Evolutionary conservation across 225 moss, liverwort and hornwort genomes (phyloP).

Genomic region (Sphagnum contortum): DNA sequence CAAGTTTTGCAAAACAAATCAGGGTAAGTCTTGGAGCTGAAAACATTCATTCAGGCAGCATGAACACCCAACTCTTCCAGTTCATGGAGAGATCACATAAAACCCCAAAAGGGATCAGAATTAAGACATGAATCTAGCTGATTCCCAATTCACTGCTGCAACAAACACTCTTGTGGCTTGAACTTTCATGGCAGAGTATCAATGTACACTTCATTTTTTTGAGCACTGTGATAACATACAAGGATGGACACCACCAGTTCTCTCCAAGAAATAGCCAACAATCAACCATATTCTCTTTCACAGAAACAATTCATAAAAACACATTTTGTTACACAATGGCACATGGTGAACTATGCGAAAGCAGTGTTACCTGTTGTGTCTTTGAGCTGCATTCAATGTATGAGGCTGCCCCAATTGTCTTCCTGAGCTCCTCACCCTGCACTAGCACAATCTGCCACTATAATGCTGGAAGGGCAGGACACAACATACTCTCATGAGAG

Average conservation of each 20-base stretch:
- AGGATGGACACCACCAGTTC: background rate
- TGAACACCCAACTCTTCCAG: background rate
- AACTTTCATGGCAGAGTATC: background rate
- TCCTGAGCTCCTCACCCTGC: conserved; percentile 96
- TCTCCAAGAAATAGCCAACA: background rate
- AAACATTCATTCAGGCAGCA: background rate
- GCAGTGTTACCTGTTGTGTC: conserved; percentile 80
- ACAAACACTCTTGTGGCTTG: background rate
- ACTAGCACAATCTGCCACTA: background rate
- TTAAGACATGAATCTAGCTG: no score
- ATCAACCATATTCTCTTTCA: background rate
- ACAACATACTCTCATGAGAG: no score
- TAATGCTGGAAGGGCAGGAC: no score
- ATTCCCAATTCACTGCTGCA: no score
- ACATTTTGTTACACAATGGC: background rate
- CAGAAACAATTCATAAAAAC: background rate
- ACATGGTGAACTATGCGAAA: background rate
- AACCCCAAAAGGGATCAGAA: background rate
- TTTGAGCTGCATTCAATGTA: conserved; percentile 99
- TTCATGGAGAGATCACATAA: background rate
- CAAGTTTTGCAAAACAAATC: background rate
- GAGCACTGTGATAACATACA: background rate
- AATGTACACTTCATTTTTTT: background rate
- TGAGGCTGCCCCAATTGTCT: conserved; percentile 84
- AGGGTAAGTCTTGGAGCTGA: background rate